Conservation (phyloP, 495 filamentous ascomycete species). For the Hyaloscypha hepaticicola region DNA sequence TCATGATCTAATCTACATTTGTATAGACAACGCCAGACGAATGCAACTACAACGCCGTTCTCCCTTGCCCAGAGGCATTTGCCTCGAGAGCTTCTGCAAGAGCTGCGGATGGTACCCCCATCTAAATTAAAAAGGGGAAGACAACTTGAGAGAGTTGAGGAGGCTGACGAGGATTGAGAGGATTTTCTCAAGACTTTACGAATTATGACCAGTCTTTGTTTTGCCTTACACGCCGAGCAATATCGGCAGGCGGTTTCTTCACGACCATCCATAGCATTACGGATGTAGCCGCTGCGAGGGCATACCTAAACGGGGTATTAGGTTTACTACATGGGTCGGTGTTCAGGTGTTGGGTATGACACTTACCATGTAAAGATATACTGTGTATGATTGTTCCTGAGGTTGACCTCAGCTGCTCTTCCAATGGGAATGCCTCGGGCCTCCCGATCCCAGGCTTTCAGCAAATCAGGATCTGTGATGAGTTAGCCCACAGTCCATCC, state of each 20-base stretch:
- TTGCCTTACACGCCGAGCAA: slow-evolving; percentile 70
- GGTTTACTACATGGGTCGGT: neutral
- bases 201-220: slow-evolving; percentile 72
- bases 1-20: slow-evolving; percentile 26
- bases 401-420: slow-evolving; percentile 84
- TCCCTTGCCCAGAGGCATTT: slow-evolving; percentile 79
- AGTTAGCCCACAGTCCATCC: slow-evolving; percentile 10
- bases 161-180: slow-evolving; percentile 34
- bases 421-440: slow-evolving; percentile 89
- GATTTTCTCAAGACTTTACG: slow-evolving; percentile 18
- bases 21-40: slow-evolving; percentile 75
- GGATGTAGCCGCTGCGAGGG: slow-evolving; percentile 78
- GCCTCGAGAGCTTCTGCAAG: slow-evolving; percentile 78
- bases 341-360: slow-evolving; percentile 13
- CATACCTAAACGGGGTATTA: slow-evolving; percentile 64
- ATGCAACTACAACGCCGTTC: slow-evolving; percentile 70
- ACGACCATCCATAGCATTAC: slow-evolving; percentile 96
- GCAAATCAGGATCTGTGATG: slow-evolving; percentile 67
- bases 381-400: slow-evolving; percentile 94
- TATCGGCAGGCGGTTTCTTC: slow-evolving; percentile 74
- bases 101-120: slow-evolving; percentile 70
- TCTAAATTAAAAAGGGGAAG: slow-evolving; percentile 35
- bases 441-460: slow-evolving; percentile 67
- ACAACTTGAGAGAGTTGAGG: slow-evolving; percentile 37
- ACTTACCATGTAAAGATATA: slow-evolving; percentile 97